These are phyloP conservation scores for Phytophthora kernoviae DNA, from an alignment of 352 stramenopile genomes.

Conservation along the genomic window DNA sequence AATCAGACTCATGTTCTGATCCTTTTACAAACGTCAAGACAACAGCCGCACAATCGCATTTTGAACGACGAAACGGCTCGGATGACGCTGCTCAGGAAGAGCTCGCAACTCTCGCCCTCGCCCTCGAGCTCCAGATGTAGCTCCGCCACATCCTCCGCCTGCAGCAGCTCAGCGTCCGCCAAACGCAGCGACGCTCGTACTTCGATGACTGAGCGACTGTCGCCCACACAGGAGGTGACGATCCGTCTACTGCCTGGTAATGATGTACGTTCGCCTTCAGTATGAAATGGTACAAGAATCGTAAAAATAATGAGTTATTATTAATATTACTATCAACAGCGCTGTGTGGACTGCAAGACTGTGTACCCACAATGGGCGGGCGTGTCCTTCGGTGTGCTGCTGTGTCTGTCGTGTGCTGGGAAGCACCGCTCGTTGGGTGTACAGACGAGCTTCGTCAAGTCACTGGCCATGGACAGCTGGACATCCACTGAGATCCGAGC, in stretches of 20 bases:
- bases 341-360: slow-evolving; percentile 82
- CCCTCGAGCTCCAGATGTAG: slow-evolving; percentile 19
- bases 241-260: slow-evolving; percentile 77
- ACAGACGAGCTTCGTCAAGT: slow-evolving; percentile 85
- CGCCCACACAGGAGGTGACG: slow-evolving; percentile 48
- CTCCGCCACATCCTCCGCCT: slow-evolving; percentile 17
- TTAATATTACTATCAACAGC: slow-evolving; percentile 34
- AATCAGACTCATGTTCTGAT: background rate
- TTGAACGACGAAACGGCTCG: background rate
- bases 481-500: slow-evolving; percentile 48
- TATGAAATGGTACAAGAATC: too few relatives aligned
- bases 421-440: slow-evolving; percentile 84
- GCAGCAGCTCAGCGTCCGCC: slow-evolving; percentile 16
- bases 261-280: slow-evolving; percentile 57
- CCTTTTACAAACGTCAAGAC: background rate
- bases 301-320: background rate
- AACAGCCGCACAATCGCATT: background rate
- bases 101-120: slow-evolving; percentile 5
- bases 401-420: slow-evolving; percentile 78
- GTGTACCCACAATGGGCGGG: slow-evolving; percentile 83
- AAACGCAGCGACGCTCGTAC: slow-evolving; percentile 18
- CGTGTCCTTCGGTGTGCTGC: slow-evolving; percentile 83
- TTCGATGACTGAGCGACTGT: slow-evolving; percentile 45
- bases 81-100: slow-evolving; percentile 21
- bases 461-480: slow-evolving; percentile 81